These are phyloP conservation scores for Scedosporium dehoogii DNA, from an alignment of 2,329 filamentous ascomycete genomes.

Conservation along the genomic window DNA sequence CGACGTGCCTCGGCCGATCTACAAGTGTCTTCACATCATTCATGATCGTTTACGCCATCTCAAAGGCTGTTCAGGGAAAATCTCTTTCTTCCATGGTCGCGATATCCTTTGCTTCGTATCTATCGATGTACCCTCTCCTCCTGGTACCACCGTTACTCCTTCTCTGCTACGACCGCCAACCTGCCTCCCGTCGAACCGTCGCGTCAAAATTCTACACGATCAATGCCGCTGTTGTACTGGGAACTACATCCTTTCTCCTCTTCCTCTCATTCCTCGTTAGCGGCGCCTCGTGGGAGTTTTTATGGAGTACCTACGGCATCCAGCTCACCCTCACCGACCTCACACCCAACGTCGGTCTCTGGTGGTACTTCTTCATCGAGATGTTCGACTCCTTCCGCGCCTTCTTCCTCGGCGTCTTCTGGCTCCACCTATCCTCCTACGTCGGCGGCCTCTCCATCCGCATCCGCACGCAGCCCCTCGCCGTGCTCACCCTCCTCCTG, in stretches of 20 bases:
- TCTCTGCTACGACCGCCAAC: conserved; percentile 63
- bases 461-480: conserved; percentile 75
- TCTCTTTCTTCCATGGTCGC: conserved; percentile 72
- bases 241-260: conserved; percentile 53
- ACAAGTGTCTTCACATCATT: conserved; percentile 84
- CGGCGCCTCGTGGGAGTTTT: conserved; percentile 74
- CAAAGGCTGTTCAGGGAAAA: conserved; percentile 67
- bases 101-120: conserved; percentile 76
- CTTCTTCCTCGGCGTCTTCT: conserved; percentile 97
- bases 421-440: conserved; percentile 88
- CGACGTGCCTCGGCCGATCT: conserved; percentile 81
- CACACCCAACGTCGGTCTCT: conserved; percentile 88
- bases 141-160: conserved; percentile 75
- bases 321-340: conserved; percentile 85
- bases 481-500: conserved; percentile 71
- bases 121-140: conserved; percentile 84
- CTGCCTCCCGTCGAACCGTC: conserved; percentile 23
- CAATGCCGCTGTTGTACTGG: conserved; percentile 42
- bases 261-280: conserved; percentile 64
- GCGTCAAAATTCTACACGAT: conserved; percentile 40
- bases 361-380: conserved; percentile 99
- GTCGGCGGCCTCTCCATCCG: conserved; percentile 78
- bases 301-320: conserved; percentile 83
- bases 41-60: conserved; percentile 74
- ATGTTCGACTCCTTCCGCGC: conserved; percentile 98